Base-by-base conservation (phyloP, 2,329 filamentous ascomycete genomes). In the Fusarium sacchari region DNA sequence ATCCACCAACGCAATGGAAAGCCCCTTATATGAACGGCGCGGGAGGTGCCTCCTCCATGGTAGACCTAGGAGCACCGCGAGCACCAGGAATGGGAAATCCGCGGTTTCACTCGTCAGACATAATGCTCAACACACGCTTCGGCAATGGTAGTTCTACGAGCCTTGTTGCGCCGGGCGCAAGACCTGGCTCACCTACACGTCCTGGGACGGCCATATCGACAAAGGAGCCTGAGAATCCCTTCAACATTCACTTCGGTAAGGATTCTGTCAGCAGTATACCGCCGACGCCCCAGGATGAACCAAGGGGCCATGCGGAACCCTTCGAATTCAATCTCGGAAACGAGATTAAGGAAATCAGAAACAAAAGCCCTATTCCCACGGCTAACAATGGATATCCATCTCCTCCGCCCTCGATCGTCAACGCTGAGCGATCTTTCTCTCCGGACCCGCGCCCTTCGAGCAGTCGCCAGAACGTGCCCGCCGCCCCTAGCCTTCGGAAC, bases 231-330 rank as follows among this genome's bases (percentile, higher is more conserved):
- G 81, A 85, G 12, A 86, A 85, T 67, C 85, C 87, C 1, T 80
- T 88, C n/a, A 84, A 87, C 18, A 82, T 86, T 37, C 84, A 87
- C 64, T 86, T 85, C 67, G 73, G 76, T n/a, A 72, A 83, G 75
- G 65, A 79, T 74, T 57, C 74, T 52, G 50, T 75, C 57, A 67
- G 77, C 22, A 77, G 73, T 13, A 77, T 72, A 18, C 78, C 79
- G 14, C 71, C 77, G 17, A 78, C 76, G 22, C 74, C 73, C n/a
- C 22, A 66, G 32, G 71, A 62, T n/a, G 69, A 66, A 30, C 49
- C 43, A 36, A 84, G 78, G 65, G 85, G 83, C 18, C 82, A 84
- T 2, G 76, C 86, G 15, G 81, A 79, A n/a, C 80, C 82, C n/a
- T 82, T 82, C 44, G 81, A 85, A 56, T 80, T 84, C 44, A 81